phyloP scores from a whole-genome alignment of 495 filamentous ascomycete genomes.

The Aspergillus nidulans region DNA sequence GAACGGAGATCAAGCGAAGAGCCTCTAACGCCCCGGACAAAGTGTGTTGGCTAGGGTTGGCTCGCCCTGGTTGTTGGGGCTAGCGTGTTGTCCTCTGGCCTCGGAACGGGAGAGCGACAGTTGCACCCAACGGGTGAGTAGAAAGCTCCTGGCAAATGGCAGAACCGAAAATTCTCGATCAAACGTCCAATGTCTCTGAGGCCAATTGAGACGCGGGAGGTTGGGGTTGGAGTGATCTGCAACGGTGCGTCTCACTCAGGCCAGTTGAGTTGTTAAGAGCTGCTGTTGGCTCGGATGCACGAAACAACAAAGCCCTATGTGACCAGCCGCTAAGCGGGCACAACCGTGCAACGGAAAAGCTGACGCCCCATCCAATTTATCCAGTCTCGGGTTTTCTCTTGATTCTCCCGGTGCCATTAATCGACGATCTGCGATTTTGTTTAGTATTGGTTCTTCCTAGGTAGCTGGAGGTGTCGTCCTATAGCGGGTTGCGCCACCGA shows the following conservation, averaged over 20 bases:
- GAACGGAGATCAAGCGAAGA: background rate
- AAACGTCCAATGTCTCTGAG: slow-evolving; percentile 6
- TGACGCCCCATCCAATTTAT: background rate
- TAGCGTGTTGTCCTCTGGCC: background rate
- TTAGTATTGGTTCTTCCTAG: background rate
- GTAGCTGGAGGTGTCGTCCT: background rate
- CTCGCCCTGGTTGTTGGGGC: background rate
- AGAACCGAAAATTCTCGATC: slow-evolving; percentile 7
- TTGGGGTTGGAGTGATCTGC: slow-evolving; percentile 8
- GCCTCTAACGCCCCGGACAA: background rate
- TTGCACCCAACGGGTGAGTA: background rate
- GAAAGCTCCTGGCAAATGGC: slow-evolving; percentile 1
- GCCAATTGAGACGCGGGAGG: background rate
- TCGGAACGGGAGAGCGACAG: background rate
- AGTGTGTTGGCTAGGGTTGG: background rate
- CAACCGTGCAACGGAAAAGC: slow-evolving; percentile 8
- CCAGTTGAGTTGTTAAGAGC: background rate
- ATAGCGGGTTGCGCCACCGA: slow-evolving; percentile 7
- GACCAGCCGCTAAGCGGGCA: slow-evolving; percentile 11
- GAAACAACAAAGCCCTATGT: slow-evolving; percentile 21
- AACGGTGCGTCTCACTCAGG: slow-evolving; percentile 3
- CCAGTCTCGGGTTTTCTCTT: too few species aligned
- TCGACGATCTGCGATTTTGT: background rate
- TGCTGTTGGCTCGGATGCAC: background rate
- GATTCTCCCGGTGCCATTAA: background rate